Base-by-base conservation (phyloP, 2,329 filamentous ascomycete genomes). In the Myotisia sp. region DNA sequence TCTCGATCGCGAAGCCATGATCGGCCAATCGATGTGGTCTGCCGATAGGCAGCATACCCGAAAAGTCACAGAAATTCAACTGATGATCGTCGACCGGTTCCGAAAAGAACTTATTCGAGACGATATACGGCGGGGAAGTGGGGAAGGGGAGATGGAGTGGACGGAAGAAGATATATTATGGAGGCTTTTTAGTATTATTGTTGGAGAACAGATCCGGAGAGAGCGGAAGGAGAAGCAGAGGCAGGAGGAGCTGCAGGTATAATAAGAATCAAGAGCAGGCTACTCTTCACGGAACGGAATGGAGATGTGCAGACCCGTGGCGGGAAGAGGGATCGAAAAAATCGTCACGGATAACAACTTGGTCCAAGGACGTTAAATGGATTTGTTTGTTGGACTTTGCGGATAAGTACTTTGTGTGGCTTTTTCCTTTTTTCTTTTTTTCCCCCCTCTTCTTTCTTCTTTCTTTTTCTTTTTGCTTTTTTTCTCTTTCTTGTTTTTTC, bases 161-260 rank as follows among this genome's bases (percentile, higher is more conserved):
- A 56, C 48, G 17, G 59, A 60, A 27, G 55, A 59, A 30, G 58
- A 65, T 27, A 44, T 65, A 37, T 53, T 60, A 38, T 52, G 51
- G 43, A 49, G 59, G 41, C 45, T 65, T 38, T 60, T 63, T 37
- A 62, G 61, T 38, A 53, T 65, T 36, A 62, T 63, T 18, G 58
- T 64, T 46, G 62, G 62, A 21, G 60, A 63, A 42, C 56, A 60
- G 38, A 55, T 63, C 32, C 50, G 62, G 45, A 51, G 51, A 34
- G 59, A 63, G 38, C 44, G 46, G 37, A 59, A 55, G 40, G 30
- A 36, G 24, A 32, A 33, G 16, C 24, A 33, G n/a, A 12, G 7
- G 12, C 31, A 14, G 14, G 20, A 24, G 14, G 14, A n/a, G 10
- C 22, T 34, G 12, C 21, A 34, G n/a, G 19, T 14, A n/a, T 32